Percentiles rank a stretch among this genome's conserved stretches.
These are phyloP conservation scores for Orychophragmus violaceus DNA, from an alignment of 345 rosid genomes.

Conservation along the genomic window DNA sequence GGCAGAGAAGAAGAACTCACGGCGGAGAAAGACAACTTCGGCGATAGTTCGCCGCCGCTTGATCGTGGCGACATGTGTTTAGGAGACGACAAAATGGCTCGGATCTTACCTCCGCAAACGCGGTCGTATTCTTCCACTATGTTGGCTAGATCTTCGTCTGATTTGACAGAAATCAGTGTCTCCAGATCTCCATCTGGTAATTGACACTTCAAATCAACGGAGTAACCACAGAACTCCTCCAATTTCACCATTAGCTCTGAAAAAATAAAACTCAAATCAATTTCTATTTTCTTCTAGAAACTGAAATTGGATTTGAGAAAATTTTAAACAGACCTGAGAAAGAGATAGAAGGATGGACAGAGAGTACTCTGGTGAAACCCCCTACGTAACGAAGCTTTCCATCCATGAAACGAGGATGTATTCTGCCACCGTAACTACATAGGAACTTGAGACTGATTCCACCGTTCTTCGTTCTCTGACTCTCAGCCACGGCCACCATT, in stretches of 20 bases:
- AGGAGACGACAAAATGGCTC: constrained; percentile 23
- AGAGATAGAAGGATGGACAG: constrained; percentile 63
- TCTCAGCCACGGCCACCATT: constrained; percentile 5
- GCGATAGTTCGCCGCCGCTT: constrained; percentile 9
- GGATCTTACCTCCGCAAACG: constrained; percentile 19
- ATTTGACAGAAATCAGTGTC: constrained; percentile 63
- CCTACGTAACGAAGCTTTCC: constrained; percentile 91
- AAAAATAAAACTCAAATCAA: not conserved
- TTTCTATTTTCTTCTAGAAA: not conserved
- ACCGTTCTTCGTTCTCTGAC: not conserved
- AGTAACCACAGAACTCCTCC: constrained; percentile 38
- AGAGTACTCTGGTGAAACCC: constrained; percentile 84
- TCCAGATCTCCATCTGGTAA: constrained; percentile 61
- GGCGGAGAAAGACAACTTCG: constrained; percentile 23
- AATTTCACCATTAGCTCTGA: constrained; percentile 42
- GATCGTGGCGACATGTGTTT: constrained; percentile 25
- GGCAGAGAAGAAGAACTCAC: constrained; percentile 15
- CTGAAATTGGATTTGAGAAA: not conserved
- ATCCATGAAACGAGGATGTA: constrained; percentile 77
- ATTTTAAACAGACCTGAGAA: constrained; percentile 48
- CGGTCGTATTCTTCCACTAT: constrained; percentile 36
- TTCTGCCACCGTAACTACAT: constrained; percentile 86
- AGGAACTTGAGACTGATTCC: constrained; percentile 51
- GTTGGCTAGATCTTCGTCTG: constrained; percentile 62
- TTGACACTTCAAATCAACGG: constrained; percentile 36